Percentiles rank a stretch among this genome's conserved stretches.
phyloP scores from a whole-genome alignment of 2,329 filamentous ascomycete genomes.

The Pseudogymnoascus sp. region DNA sequence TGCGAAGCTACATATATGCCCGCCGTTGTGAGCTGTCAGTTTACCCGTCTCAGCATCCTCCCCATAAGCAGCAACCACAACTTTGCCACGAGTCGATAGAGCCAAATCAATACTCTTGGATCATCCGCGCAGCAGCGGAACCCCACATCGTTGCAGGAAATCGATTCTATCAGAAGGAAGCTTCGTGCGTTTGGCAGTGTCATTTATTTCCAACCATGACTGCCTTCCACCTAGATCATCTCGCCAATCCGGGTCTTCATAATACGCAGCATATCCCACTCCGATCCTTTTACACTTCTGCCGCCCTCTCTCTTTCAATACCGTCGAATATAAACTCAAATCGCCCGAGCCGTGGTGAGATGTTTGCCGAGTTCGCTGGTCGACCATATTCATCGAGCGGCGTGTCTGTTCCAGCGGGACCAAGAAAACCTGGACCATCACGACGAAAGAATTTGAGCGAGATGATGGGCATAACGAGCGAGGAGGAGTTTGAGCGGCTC shows the following conservation, averaged over 20 bases:
- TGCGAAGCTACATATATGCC: background rate
- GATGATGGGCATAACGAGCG: slow-evolving; percentile 29
- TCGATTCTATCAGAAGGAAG: background rate
- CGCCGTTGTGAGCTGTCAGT: slow-evolving; percentile 4
- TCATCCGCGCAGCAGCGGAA: background rate
- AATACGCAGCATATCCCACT: slow-evolving; percentile 9
- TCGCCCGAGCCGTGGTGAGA: background rate
- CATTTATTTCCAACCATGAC: background rate
- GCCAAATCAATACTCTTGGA: background rate
- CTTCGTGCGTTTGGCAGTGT: background rate
- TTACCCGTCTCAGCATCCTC: background rate
- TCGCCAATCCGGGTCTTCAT: slow-evolving; percentile 7
- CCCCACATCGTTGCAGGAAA: slow-evolving; percentile 6
- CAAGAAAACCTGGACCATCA: background rate
- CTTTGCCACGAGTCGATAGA: slow-evolving; percentile 4
- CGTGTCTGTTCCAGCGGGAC: background rate
- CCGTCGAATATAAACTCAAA: background rate
- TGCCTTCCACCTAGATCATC: background rate
- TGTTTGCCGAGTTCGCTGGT: slow-evolving; percentile 3
- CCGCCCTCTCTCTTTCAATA: background rate
- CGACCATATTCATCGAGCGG: slow-evolving; percentile 5
- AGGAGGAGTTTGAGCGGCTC: slow-evolving; percentile 43
- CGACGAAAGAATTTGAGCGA: slow-evolving; percentile 26
- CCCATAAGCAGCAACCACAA: background rate
- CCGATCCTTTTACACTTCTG: background rate